Base-by-base conservation (phyloP, 306 rosid species). In the Inga oerstediana region DNA sequence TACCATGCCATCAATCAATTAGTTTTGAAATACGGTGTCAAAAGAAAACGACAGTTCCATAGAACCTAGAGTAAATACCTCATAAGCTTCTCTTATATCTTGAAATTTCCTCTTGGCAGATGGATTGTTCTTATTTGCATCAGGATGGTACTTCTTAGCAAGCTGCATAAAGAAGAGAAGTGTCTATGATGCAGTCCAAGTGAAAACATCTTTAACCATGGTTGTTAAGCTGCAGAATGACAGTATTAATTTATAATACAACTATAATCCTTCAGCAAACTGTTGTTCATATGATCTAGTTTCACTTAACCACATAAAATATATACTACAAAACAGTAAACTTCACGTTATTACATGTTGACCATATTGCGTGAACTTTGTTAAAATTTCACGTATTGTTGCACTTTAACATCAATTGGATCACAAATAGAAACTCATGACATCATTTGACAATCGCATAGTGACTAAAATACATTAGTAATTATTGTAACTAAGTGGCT, bases 91-190 rank as follows among this genome's bases (percentile, higher is more conserved):
- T 89, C 91, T 94, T 90, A 96, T 90, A 87, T 91, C 97, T 81
- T 90, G 99, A 90, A 96, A 96, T 80, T 92, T 92, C 89, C 88
- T 91, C 87, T 94, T 96, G 45, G 97, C 91, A 20, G 94, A 92
- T 81, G 97, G 93, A 72, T 91, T 91, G 80, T 87, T 90, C 90
- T 88, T 94, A 84, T 90, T 94, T 79, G 94, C 97, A 87, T 96
- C 99, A 32, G 97, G 99, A 88, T 96, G 99, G 84, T 91, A 94
- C 88, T 86, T 92, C 88, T 94, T 96, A 68, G 99, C 99, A 72
- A 96, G 96, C 97, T 96, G 93, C 90, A 78, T 49, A 61, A 78
- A 46, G 76, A 30, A 80, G 35, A 81, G 80, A 83, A 83, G 58
- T 73, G 75, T 56, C 45, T 72, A 85, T n/a, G 71, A 80, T 43